Conservation (phyloP, 75 land plant genomes). For the Sequoiadendron giganteum region DNA sequence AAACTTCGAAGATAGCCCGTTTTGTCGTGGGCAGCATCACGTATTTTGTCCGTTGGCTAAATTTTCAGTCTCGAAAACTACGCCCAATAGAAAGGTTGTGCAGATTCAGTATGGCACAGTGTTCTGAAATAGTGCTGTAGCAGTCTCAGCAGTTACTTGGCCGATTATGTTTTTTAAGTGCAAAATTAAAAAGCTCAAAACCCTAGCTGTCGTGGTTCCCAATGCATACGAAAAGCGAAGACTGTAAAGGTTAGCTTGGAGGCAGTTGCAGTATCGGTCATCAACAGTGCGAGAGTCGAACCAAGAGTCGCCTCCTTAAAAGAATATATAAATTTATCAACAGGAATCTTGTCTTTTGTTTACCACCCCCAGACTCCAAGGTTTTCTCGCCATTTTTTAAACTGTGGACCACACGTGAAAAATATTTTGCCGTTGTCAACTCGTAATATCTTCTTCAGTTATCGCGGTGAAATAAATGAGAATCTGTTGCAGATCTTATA, state of each 20-base stretch:
- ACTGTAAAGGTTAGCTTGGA: background rate
- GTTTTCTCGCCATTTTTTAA: background rate
- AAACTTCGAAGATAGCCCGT: background rate
- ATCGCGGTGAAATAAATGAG: background rate
- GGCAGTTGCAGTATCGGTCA: background rate
- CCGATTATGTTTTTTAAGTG: background rate
- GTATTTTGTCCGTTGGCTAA: background rate
- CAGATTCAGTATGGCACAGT: background rate
- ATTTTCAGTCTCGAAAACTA: background rate
- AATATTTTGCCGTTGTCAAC: background rate
- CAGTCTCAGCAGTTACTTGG: background rate
- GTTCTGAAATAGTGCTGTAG: background rate
- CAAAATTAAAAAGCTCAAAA: background rate
- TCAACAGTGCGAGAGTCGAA: background rate
- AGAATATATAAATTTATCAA: background rate
- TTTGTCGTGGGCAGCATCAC: background rate
- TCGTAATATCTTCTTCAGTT: background rate
- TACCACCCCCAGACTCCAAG: background rate
- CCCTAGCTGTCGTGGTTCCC: background rate
- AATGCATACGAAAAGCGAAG: background rate
- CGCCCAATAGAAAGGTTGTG: background rate
- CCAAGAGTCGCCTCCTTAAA: background rate
- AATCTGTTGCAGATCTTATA: background rate
- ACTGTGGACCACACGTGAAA: background rate
- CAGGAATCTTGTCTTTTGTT: background rate